A percentile compares a stretch with the other conserved stretches of the same genome.
Evolutionary conservation across 2,329 filamentous ascomycete genomes (phyloP).

Genomic region (Bipolaris gigantea): DNA sequence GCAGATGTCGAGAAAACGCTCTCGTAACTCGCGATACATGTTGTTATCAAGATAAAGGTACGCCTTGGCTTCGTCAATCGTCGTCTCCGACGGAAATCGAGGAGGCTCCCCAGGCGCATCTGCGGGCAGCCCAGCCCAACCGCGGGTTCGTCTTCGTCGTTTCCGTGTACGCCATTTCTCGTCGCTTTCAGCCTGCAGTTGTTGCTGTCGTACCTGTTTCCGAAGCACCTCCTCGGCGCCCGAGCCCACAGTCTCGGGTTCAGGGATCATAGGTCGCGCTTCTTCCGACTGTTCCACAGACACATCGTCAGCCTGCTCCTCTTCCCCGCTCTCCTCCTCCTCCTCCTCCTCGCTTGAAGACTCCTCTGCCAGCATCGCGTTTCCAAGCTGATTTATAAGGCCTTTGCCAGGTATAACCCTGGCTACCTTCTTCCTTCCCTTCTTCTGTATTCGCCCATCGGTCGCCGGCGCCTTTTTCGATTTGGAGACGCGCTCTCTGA

Average conservation of each 20-base stretch:
- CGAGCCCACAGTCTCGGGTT: slow-evolving; percentile 12
- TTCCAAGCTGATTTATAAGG: slow-evolving; percentile 32
- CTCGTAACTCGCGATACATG: slow-evolving; percentile 65
- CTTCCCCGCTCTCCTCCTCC: slow-evolving; percentile 21
- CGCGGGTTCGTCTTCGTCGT: slow-evolving; percentile 67
- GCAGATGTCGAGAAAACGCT: slow-evolving; percentile 71
- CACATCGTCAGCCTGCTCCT: slow-evolving; percentile 1
- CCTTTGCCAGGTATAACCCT: slow-evolving; percentile 20
- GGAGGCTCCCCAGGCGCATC: slow-evolving; percentile 69
- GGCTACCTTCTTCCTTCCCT: slow-evolving; percentile 16
- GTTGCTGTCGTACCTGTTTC: slow-evolving; percentile 35
- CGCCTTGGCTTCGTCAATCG: slow-evolving; percentile 74
- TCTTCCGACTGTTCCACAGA: slow-evolving; percentile 4
- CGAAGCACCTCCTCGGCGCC: slow-evolving; percentile 30
- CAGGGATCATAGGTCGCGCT: slow-evolving; percentile 4
- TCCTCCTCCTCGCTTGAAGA: slow-evolving; percentile 22
- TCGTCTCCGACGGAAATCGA: slow-evolving; percentile 80
- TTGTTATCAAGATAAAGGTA: slow-evolving; percentile 66
- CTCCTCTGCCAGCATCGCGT: slow-evolving; percentile 31
- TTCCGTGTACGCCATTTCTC: slow-evolving; percentile 66
- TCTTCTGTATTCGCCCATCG: slow-evolving; percentile 17
- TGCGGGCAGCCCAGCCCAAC: slow-evolving; percentile 68
- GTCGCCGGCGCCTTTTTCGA: slow-evolving; percentile 53
- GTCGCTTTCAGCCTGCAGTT: slow-evolving; percentile 61
- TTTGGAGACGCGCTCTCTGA: slow-evolving; percentile 57